phyloP scores from a whole-genome alignment of 768 basidiomycete genomes.

The Dentipellis sp. region DNA sequence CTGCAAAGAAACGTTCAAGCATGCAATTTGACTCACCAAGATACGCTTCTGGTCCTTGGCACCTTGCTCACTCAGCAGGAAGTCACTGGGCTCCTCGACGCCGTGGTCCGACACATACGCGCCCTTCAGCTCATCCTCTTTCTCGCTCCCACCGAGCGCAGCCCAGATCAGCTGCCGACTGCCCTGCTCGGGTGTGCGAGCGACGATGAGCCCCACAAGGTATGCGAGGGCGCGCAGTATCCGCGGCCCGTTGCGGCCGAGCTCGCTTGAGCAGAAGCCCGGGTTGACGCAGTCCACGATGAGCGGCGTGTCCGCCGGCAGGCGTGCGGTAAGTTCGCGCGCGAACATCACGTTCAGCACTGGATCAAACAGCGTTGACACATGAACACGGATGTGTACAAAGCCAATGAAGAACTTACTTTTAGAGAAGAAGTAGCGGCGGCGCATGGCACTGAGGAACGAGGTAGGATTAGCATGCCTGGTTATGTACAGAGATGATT shows the following conservation, averaged over 20 bases:
- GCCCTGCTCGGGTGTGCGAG: background rate
- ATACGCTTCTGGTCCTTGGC: background rate
- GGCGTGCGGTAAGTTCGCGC: conserved; percentile 1
- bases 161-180: background rate
- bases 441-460: background rate
- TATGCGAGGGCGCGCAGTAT: background rate
- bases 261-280: background rate
- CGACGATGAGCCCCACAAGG: background rate
- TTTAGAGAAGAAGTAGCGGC: background rate
- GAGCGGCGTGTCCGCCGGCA: background rate
- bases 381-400: background rate
- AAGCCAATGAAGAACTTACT: background rate
- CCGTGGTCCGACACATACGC: background rate
- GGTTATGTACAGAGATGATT: too few species aligned
- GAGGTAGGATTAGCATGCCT: background rate
- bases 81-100: background rate
- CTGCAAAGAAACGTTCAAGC: background rate
- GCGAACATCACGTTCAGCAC: conserved; percentile 1
- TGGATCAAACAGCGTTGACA: background rate
- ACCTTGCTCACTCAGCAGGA: background rate
- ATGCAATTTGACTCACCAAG: background rate
- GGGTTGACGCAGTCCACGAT: conserved; percentile 1
- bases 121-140: background rate
- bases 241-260: background rate
- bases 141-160: background rate